Evolutionary conservation across 1,139 yeast species (phyloP), one percentile per base, ranked within the genome.

Genomic region (Blastobotrys illinoisensis): DNA sequence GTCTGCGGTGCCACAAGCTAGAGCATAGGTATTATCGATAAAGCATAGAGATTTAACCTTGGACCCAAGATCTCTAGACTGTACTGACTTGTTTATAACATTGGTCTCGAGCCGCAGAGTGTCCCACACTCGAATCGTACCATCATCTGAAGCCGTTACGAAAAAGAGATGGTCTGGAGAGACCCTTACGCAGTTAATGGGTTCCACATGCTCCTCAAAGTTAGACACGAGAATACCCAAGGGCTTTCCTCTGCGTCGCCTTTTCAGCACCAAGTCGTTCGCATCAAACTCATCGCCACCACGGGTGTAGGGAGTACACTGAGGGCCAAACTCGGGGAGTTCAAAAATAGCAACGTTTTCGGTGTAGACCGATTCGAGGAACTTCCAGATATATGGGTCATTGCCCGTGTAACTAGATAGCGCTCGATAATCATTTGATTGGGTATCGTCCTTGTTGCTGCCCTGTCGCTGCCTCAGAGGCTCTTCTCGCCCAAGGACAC

Each of bases 71-170:
- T 62, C 60, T 49, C 65, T 58, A 0, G 73, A 65, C 36, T 65
- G 67, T 6, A 80, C 75, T 0, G 96, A 79, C 24, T 81, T 76
- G 47, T 85, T 82, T 2, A 83, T 77, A 1, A 84, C 82, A 52
- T 84, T 85, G 58, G 79, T 80, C 55, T 85, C 90, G 47, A 91
- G 71, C 56, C 83, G 80, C 13, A 73, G 67, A 1, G 84, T 71
- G 63, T 89, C 96, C 98, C 98, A 93, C 0, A 93, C 70, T 59
- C 82, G 85, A 48, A 93, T 64, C 1, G 72, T 64, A 0, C 98
- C 97, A 50, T 79, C 77, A 48, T 83, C 85, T 3, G 95, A 87
- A 2, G 91, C 96, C 0, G 95, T 85, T 1, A 89, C 74, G 61
- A 93, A 85, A 62, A 81, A 86, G 45, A 80, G 80, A 19, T 82